Base-by-base conservation (phyloP, 177 flowering plant genomes). In the Vitis hybrid region DNA sequence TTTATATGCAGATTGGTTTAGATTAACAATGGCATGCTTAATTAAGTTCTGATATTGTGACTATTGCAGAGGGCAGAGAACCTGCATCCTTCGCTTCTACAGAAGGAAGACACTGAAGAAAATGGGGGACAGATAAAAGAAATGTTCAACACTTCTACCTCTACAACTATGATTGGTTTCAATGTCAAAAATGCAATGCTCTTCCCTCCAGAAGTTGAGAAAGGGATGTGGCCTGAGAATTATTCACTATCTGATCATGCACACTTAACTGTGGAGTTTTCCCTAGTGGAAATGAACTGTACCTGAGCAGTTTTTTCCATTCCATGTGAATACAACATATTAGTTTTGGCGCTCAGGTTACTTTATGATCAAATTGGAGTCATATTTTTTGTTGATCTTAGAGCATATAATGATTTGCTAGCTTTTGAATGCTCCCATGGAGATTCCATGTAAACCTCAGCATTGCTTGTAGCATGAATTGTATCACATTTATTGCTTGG, bases 171-270 rank as follows among this genome's bases (percentile, higher is more conserved):
- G 8, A 67, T 73, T 58, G 74, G 74, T 57, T 77, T 77, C 52
- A 51, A 73, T 39, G 60, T 77, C 59, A 70, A 58, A 31, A 70
- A 70, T 52, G 80, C 80, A 18, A 39, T 19, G 14, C 72, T 77
- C 22, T 77, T 70, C 49, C 80, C 77, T 16, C 72, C 68, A 3
- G 80, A 77, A 63, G 77, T 70, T 58, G 80, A 67, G 64, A 62
- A 51, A 11, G 80, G 80, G 55, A 53, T 51, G 15, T 77, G 77
- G 80, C 80, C 80, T 16, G 79, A 73, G 10, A 29, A 73, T 15
- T 77, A 77, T 66, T 50, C 53, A 10, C 65, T 73, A 12, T 77
- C 80, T 4, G 80, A 77, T 55, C 77, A 77, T 66, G 80, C 80
- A 7, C 63, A 56, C 15, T 70, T 77, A 12, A 73, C 80, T 33